A percentile compares a stretch with the other conserved stretches of the same genome.
Evolutionary conservation across 805 yeast species (phyloP).

Genomic region (Cyberlindnera bimundalis): DNA sequence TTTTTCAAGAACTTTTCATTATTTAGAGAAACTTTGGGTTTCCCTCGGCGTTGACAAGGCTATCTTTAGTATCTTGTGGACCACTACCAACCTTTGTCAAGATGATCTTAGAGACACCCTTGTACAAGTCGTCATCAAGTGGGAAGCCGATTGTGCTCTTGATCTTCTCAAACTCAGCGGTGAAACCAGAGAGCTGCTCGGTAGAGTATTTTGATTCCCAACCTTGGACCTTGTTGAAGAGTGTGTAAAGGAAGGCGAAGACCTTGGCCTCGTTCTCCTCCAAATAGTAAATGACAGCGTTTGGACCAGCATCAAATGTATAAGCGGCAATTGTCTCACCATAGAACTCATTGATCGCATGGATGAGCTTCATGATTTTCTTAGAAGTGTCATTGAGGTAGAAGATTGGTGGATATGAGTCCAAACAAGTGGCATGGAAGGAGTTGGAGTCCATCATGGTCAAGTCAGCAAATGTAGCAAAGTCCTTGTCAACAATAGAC

Average conservation of each 20-base stretch:
- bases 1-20: background rate
- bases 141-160: slow-evolving; percentile 34
- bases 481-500: slow-evolving; percentile 71
- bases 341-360: slow-evolving; percentile 62
- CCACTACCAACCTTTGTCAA: slow-evolving; percentile 86
- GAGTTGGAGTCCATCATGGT: slow-evolving; percentile 97
- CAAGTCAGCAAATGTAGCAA: slow-evolving; percentile 75
- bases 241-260: slow-evolving; percentile 62
- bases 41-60: slow-evolving; percentile 60
- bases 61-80: slow-evolving; percentile 59
- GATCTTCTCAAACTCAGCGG: slow-evolving; percentile 27
- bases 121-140: slow-evolving; percentile 49
- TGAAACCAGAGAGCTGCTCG: slow-evolving; percentile 27
- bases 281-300: slow-evolving; percentile 91
- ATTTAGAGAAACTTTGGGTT: slow-evolving; percentile 38
- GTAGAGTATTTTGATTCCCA: slow-evolving; percentile 51
- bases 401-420: slow-evolving; percentile 93
- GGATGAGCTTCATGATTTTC: slow-evolving; percentile 72
- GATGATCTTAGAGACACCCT: slow-evolving; percentile 81
- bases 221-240: slow-evolving; percentile 59
- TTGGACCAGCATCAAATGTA: slow-evolving; percentile 99
- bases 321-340: slow-evolving; percentile 78
- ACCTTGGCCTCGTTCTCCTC: slow-evolving; percentile 69
- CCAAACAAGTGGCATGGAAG: slow-evolving; percentile 97
- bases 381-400: slow-evolving; percentile 90